phyloP scores from a whole-genome alignment of 2,329 filamentous ascomycete genomes.

The Ceratocystis cubensis region DNA sequence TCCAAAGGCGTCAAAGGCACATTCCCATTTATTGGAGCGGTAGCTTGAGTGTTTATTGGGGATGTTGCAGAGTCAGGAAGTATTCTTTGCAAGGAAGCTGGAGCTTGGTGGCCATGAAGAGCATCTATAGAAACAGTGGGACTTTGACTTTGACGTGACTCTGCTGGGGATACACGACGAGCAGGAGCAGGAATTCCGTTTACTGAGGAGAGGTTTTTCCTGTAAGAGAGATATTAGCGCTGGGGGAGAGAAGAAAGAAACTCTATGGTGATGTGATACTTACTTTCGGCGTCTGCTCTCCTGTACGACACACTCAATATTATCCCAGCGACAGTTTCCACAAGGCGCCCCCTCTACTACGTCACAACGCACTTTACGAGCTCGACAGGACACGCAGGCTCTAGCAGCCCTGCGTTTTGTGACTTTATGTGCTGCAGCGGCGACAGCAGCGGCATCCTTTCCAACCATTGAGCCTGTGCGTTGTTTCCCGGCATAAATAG shows the following conservation, averaged over 20 bases:
- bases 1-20: conserved; percentile 6
- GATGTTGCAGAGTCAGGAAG: background rate
- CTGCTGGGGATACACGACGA: conserved; percentile 10
- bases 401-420: conserved; percentile 78
- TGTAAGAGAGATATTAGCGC: background rate
- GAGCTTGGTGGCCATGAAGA: conserved; percentile 4
- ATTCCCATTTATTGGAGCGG: background rate
- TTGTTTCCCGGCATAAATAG: background rate
- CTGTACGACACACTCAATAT: conserved; percentile 63
- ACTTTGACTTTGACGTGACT: conserved; percentile 10
- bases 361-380: conserved; percentile 85
- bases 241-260: background rate
- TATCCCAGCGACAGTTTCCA: conserved; percentile 73
- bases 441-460: conserved; percentile 28
- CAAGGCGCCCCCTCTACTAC: conserved; percentile 81
- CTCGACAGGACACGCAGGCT: conserved; percentile 77
- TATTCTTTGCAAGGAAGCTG: background rate
- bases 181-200: conserved; percentile 13
- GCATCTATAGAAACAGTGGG: background rate
- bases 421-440: conserved; percentile 34
- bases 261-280: conserved; percentile 33
- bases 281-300: conserved; percentile 79
- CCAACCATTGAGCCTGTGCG: conserved; percentile 14
- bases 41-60: background rate
- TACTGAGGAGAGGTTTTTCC: conserved; percentile 13